phyloP scores from a whole-genome alignment of 2,329 filamentous ascomycete genomes.

The Xylaria sp. region DNA sequence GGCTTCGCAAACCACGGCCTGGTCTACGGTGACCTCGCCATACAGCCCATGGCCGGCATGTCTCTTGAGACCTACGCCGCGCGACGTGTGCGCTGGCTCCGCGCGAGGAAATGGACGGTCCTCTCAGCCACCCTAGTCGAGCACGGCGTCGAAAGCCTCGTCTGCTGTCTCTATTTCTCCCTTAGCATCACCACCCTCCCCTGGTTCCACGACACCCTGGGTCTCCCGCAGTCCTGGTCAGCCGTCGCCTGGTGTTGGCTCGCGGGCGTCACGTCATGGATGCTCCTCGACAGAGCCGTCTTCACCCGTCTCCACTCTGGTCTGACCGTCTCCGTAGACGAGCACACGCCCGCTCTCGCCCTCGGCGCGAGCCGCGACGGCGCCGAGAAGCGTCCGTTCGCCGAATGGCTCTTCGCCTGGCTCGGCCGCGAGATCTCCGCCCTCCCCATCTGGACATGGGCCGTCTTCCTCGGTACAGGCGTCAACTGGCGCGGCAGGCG shows the following conservation, averaged over 20 bases:
- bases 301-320: conserved; percentile 71
- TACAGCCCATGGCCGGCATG: conserved; percentile 85
- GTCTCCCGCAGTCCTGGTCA: conserved; percentile 60
- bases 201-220: conserved; percentile 49
- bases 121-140: conserved; percentile 84
- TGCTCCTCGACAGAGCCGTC: conserved; percentile 65
- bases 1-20: conserved; percentile 75
- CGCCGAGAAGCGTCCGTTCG: conserved; percentile 50
- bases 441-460: conserved; percentile 84
- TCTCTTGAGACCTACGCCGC: conserved; percentile 70
- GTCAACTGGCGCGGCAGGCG: conserved; percentile 81
- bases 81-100: conserved; percentile 80
- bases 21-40: conserved; percentile 76
- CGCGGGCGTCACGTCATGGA: conserved; percentile 63
- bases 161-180: conserved; percentile 76
- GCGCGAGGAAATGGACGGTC: conserved; percentile 93
- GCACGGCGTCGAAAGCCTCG: conserved; percentile 80
- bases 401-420: conserved; percentile 77
- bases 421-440: conserved; percentile 76
- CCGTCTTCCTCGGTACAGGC: conserved; percentile 79
- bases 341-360: conserved; percentile 70
- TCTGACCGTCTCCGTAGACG: conserved; percentile 63
- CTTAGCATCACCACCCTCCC: conserved; percentile 73
- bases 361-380: conserved; percentile 39
- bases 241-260: conserved; percentile 63